Base-by-base conservation (phyloP, 1,284 basidiomycete species). In the Puccinia hordei region DNA sequence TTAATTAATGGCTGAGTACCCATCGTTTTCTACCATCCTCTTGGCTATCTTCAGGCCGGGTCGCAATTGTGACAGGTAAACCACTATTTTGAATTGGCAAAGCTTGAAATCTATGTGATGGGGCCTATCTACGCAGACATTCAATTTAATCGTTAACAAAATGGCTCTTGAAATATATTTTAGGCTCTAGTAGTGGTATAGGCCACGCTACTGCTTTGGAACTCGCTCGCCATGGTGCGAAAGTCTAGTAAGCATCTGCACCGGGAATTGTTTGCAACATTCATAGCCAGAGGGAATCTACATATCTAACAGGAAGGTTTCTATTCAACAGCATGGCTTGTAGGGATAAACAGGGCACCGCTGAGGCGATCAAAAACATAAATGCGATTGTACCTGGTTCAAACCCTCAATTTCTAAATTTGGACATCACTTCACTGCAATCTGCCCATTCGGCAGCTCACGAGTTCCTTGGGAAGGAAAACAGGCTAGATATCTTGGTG, bases 351-450 rank as follows among this genome's bases (percentile, higher is more conserved):
- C 15, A 8, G 22, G 12, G 22, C 27, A 51, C 77, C 22, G 17
- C 22, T 53, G 68, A 71, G 38, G 77, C 77, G 1, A 79, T 79
- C 41, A 27, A 68, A n/a, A 78, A 66, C 69, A 59, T 81, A 59
- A 49, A 76, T 51, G 81, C 83, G 41, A 51, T 68, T n/a, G 82
- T 80, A 35, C 68, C 71, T 10, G 72, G 69, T 2, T 82, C 82
- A 51, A 81, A 83, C 57, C 81, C 85, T 41, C 79, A 84, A 33
- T 85, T 83, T 76, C 49, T 86, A 24, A 81, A 84, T 61, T 84
- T 86, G 76, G 85, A 86, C 68, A 63, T 86, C 38, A 85, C 84
- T 53, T 83, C 85, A 49, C 82, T 86, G 13, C 81, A 82, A 22
- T 82, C 82, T 0, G 82, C 84, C 0, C 82, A 82, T 46, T 78